Percentiles rank a stretch among this genome's conserved stretches.
Conservation (phyloP, 495 filamentous ascomycete genomes). For the Trichodelitschia bisporula region DNA sequence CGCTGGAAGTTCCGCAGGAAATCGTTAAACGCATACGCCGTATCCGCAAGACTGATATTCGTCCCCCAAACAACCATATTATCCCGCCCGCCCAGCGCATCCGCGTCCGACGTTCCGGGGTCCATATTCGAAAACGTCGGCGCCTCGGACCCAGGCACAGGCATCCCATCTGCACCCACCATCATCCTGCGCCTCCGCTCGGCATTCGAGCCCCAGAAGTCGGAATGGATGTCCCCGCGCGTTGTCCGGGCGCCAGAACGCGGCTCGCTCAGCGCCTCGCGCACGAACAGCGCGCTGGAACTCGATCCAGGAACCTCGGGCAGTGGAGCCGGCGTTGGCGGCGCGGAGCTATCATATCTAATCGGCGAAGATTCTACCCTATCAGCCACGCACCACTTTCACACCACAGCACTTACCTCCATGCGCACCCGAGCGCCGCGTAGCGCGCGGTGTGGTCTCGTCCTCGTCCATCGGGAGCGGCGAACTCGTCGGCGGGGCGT, state of each 20-base stretch:
- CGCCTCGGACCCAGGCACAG: constrained; percentile 39
- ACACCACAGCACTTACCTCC: too few relatives aligned
- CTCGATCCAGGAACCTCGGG: too few relatives aligned
- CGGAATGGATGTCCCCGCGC: constrained; percentile 65
- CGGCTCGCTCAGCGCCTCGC: constrained; percentile 29
- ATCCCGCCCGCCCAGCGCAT: constrained; percentile 56
- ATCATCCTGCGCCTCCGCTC: constrained; percentile 34
- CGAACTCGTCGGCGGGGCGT: too few relatives aligned
- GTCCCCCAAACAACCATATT: constrained; percentile 87
- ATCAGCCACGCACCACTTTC: too few relatives aligned
- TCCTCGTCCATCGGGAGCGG: too few relatives aligned
- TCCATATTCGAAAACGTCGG: constrained; percentile 69
- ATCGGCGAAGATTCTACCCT: too few relatives aligned
- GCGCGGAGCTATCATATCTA: too few relatives aligned
- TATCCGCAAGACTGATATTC: constrained; percentile 80
- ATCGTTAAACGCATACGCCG: constrained; percentile 64
- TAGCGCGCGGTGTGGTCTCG: too few relatives aligned
- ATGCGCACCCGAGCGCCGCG: too few relatives aligned
- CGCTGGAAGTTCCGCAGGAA: constrained; percentile 73
- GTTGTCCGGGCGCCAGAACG: constrained; percentile 24
- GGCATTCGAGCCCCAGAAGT: constrained; percentile 40
- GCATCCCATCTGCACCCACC: constrained; percentile 19
- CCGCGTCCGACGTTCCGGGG: constrained; percentile 74
- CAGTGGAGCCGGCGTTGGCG: too few relatives aligned
- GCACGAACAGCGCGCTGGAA: constrained; percentile 69